phyloP scores from a whole-genome alignment of 2,329 filamentous ascomycete species.

The Penicillium sp. region DNA sequence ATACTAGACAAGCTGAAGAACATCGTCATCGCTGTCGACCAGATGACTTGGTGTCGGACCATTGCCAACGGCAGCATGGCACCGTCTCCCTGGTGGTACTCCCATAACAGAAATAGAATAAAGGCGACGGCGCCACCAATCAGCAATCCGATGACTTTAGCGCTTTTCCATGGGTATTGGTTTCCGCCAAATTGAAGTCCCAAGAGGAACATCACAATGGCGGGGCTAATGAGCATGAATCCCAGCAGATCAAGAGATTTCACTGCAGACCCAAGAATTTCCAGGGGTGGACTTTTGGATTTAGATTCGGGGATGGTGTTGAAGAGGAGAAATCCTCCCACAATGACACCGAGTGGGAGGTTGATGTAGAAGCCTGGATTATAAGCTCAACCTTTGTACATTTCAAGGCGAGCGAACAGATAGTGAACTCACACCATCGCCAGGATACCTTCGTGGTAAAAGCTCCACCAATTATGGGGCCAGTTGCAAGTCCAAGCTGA shows the following conservation, averaged over 20 bases:
- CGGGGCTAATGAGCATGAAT: conserved; percentile 37
- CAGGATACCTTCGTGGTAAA: conserved; percentile 38
- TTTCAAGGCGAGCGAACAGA: neutral
- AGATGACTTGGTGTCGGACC: conserved; percentile 34
- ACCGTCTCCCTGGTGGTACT: conserved; percentile 35
- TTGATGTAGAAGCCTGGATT: conserved; percentile 40
- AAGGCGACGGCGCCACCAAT: conserved; percentile 29
- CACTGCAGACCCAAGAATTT: conserved; percentile 24
- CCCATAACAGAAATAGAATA: conserved; percentile 33
- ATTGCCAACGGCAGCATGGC: conserved; percentile 43
- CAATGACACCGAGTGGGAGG: conserved; percentile 36
- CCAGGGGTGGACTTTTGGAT: conserved; percentile 17
- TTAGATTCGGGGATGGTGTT: conserved; percentile 30
- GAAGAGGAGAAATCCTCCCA: conserved; percentile 27
- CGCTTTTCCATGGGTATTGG: conserved; percentile 26
- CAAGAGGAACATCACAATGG: conserved; percentile 38
- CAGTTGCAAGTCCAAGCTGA: conserved; percentile 19
- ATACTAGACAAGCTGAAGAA: conserved; percentile 30
- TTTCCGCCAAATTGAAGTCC: conserved; percentile 41
- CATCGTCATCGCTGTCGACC: conserved; percentile 25
- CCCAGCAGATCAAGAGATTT: conserved; percentile 33
- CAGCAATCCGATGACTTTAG: conserved; percentile 38
- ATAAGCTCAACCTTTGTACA: neutral
- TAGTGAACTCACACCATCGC: conserved; percentile 33
- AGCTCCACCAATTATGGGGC: conserved; percentile 39